A percentile compares a stretch with the other conserved stretches of the same genome.
These are phyloP conservation scores for Talaromyces sp. DNA, from an alignment of 2,329 filamentous ascomycete genomes.

Conservation along the genomic window DNA sequence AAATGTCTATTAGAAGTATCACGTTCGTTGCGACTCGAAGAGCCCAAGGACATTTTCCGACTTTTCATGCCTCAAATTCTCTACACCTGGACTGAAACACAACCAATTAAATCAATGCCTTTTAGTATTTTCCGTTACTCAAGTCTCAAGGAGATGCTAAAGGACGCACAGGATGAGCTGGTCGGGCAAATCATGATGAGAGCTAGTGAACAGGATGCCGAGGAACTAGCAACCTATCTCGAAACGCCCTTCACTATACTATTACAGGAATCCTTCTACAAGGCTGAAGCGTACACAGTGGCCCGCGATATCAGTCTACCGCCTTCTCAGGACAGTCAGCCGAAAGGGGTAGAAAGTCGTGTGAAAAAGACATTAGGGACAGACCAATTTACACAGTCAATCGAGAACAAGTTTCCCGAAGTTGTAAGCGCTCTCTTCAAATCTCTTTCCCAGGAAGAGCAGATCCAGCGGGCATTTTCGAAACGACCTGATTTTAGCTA, in stretches of 20 bases:
- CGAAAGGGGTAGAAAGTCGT: conserved; percentile 60
- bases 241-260: conserved; percentile 55
- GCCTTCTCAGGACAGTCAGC: conserved; percentile 41
- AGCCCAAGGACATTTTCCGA: conserved; percentile 69
- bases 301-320: conserved; percentile 64
- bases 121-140: conserved; percentile 80
- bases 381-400: conserved; percentile 59
- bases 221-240: conserved; percentile 59
- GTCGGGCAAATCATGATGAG: conserved; percentile 81
- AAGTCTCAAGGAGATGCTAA: conserved; percentile 65
- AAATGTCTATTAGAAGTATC: conserved; percentile 69
- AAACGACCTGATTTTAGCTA: conserved; percentile 58
- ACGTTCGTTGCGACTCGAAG: conserved; percentile 59
- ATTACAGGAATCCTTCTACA: conserved; percentile 68
- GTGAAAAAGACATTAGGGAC: conserved; percentile 68
- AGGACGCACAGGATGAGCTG: conserved; percentile 70
- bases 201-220: conserved; percentile 62
- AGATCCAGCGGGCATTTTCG: conserved; percentile 64
- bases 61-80: conserved; percentile 86
- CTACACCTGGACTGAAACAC: conserved; percentile 79
- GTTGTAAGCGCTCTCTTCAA: conserved; percentile 75
- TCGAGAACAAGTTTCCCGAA: conserved; percentile 69
- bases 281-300: conserved; percentile 77
- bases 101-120: conserved; percentile 69
- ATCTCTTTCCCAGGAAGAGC: conserved; percentile 72